Percentiles rank a stretch among this genome's conserved stretches.
phyloP scores from a whole-genome alignment of 2,329 filamentous ascomycete species.

The Helminthosporium solani region DNA sequence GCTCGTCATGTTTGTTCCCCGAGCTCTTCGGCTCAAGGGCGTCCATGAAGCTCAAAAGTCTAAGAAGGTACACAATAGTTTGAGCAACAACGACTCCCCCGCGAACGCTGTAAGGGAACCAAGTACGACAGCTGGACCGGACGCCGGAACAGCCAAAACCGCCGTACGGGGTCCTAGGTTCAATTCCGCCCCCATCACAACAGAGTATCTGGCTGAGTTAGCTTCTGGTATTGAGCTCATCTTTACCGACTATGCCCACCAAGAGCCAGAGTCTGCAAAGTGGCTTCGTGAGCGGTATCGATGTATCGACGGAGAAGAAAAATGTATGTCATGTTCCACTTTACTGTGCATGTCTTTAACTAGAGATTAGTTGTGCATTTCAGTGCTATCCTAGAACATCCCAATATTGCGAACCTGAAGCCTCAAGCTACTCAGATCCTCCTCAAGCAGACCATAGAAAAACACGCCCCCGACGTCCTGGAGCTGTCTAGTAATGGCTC shows the following conservation, averaged over 20 bases:
- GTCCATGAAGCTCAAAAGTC: slow-evolving; percentile 21
- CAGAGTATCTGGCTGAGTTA: slow-evolving; percentile 33
- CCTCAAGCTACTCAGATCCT: slow-evolving; percentile 31
- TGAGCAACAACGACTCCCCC: slow-evolving; percentile 22
- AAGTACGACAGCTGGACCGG: slow-evolving; percentile 17
- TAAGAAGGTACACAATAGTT: slow-evolving; percentile 5
- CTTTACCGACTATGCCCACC: slow-evolving; percentile 41
- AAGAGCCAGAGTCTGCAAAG: slow-evolving; percentile 22
- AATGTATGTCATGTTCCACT: slow-evolving; percentile 17
- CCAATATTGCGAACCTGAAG: slow-evolving; percentile 32
- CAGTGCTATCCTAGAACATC: slow-evolving; percentile 31
- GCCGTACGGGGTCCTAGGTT: slow-evolving; percentile 21
- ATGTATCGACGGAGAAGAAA: slow-evolving; percentile 22
- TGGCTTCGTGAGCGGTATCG: slow-evolving; percentile 33
- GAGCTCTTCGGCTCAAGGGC: slow-evolving; percentile 36
- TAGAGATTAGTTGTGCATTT: slow-evolving; percentile 32
- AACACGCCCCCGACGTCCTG: slow-evolving; percentile 18
- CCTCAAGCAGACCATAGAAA: slow-evolving; percentile 30
- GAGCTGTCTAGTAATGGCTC: slow-evolving; percentile 29
- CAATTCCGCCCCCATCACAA: slow-evolving; percentile 18
- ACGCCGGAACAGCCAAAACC: slow-evolving; percentile 8
- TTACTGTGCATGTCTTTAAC: not conserved
- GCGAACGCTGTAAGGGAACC: slow-evolving; percentile 26
- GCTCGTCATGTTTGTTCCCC: slow-evolving; percentile 35
- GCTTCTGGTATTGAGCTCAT: slow-evolving; percentile 35